Conservation (phyloP, 2,329 filamentous ascomycete genomes). For the Cercospora sojina region DNA sequence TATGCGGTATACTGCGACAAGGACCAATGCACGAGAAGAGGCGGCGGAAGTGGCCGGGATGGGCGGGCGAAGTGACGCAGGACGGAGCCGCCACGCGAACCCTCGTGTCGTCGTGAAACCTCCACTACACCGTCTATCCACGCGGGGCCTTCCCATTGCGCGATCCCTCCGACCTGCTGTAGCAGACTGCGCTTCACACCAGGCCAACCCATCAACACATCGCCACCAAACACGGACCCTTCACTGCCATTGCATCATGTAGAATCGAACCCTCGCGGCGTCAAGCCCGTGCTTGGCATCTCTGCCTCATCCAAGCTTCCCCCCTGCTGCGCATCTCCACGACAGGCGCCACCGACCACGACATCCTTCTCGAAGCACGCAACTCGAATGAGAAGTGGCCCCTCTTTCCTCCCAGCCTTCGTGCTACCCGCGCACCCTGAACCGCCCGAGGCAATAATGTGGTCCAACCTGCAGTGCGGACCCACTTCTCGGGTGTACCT, state of each 20-base stretch:
- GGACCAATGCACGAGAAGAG: no score
- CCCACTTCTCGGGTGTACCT: background rate
- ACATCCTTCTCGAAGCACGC: background rate
- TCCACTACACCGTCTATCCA: background rate
- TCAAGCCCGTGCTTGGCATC: no score
- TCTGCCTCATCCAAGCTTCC: background rate
- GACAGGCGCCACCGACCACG: conserved; percentile 1
- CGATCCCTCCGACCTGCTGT: background rate
- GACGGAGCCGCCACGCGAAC: conserved; percentile 10
- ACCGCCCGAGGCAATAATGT: background rate
- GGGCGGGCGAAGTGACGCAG: background rate
- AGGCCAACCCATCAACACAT: background rate
- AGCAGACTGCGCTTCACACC: background rate
- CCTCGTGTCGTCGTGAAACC: conserved; percentile 18
- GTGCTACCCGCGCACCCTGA: background rate
- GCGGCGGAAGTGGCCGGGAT: background rate
- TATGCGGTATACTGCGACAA: background rate
- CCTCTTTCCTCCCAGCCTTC: background rate
- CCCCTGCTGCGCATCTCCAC: background rate
- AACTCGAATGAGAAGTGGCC: background rate
- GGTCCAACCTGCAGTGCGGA: background rate
- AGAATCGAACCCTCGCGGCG: no score
- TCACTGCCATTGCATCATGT: background rate
- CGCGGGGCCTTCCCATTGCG: background rate
- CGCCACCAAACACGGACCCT: background rate